Conservation (phyloP, 176 grass and related monocot species). For the Thinopyrum elongatum region DNA sequence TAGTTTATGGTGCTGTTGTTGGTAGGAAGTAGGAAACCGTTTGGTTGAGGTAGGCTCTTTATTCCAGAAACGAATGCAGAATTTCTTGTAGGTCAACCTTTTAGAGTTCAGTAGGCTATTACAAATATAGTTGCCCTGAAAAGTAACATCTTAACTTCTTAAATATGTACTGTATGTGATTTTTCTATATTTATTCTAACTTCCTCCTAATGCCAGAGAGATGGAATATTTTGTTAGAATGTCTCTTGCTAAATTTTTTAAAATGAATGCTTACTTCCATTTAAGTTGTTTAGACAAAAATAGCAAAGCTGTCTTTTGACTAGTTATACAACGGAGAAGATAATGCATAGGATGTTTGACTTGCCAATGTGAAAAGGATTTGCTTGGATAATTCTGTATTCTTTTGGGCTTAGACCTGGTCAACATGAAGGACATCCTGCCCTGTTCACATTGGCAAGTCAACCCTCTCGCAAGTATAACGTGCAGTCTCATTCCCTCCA, state of each 20-base stretch:
- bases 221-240: not conserved
- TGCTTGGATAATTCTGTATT: conserved; percentile 26
- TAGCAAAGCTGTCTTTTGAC: not conserved
- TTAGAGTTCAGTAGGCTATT: not conserved
- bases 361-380: conserved; percentile 6
- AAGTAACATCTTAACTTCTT: not conserved
- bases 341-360: conserved; percentile 31
- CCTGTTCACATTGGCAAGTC: not conserved
- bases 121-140: not conserved
- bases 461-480: not conserved
- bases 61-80: not conserved
- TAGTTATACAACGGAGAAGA: not conserved
- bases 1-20: not conserved
- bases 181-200: not conserved
- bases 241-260: conserved; percentile 16
- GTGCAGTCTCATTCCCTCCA: conserved; percentile 3
- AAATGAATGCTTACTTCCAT: not conserved
- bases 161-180: not conserved
- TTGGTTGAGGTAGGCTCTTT: not conserved
- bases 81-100: not conserved
- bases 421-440: not conserved
- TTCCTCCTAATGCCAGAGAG: not conserved
- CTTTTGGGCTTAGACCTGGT: conserved; percentile 25
- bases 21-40: conserved; percentile 3
- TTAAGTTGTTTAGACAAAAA: not conserved